A percentile compares a stretch with the other conserved stretches of the same genome.
phyloP scores from a whole-genome alignment of 345 rosid species.

The Rubroshorea leprosula region DNA sequence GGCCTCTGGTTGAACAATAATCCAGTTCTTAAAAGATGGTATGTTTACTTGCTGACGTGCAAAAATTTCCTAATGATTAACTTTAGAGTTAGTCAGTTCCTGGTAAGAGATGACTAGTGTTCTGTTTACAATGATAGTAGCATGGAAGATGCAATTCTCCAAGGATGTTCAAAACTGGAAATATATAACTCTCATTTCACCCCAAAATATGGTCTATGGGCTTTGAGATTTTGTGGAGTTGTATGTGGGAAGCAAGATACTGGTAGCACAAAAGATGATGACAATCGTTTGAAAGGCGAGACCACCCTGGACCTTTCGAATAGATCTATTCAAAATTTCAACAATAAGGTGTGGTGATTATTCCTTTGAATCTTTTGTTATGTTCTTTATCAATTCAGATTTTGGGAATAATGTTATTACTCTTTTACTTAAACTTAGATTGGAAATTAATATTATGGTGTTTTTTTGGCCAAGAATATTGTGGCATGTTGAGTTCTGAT shows the following conservation, averaged over 20 bases:
- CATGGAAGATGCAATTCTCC: constrained; percentile 43
- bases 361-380: constrained; percentile 1
- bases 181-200: constrained; percentile 77
- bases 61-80: background rate
- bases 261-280: constrained; percentile 27
- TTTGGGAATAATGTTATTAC: no score
- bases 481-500: constrained; percentile 10
- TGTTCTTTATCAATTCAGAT: background rate
- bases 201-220: constrained; percentile 67
- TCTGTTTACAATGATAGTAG: constrained; percentile 38
- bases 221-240: constrained; percentile 79
- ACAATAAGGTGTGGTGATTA: constrained; percentile 51
- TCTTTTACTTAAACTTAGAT: no score
- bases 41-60: constrained; percentile 11
- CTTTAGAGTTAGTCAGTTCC: constrained; percentile 3
- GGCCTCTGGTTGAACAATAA: constrained; percentile 87
- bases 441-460: no score
- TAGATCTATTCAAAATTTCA: constrained; percentile 55
- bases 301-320: constrained; percentile 72
- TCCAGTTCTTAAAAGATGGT: constrained; percentile 58
- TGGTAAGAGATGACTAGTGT: constrained; percentile 8
- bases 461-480: no score
- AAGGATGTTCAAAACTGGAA: constrained; percentile 63
- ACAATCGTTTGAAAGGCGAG: constrained; percentile 45
- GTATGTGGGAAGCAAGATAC: constrained; percentile 49